Percentiles rank a stretch among this genome's conserved stretches.
These are phyloP conservation scores for Candida lessepsii DNA, from an alignment of 805 yeast genomes.

Conservation along the genomic window DNA sequence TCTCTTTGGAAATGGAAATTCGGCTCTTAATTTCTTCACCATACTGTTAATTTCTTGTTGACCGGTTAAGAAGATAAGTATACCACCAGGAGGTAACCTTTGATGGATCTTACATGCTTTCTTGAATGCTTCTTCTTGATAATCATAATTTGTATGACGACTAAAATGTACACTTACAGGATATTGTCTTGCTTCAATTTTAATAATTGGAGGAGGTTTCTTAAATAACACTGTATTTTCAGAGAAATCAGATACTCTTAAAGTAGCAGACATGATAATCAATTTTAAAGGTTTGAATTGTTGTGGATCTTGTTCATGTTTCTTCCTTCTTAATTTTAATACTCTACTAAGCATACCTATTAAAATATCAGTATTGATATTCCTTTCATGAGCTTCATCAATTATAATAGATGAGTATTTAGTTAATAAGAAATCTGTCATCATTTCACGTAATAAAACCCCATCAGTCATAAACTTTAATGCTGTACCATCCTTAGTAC, in stretches of 20 bases:
- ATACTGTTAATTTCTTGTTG: constrained; percentile 83
- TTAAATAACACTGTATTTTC: constrained; percentile 71
- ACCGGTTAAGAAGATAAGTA: constrained; percentile 88
- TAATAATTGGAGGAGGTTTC: constrained; percentile 79
- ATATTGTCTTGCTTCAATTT: constrained; percentile 89
- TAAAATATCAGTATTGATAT: constrained; percentile 90
- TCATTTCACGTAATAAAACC: constrained; percentile 88
- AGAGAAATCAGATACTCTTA: constrained; percentile 89
- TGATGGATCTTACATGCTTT: constrained; percentile 87
- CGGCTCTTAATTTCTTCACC: constrained; percentile 65
- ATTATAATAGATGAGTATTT: constrained; percentile 85
- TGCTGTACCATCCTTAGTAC: constrained; percentile 51
- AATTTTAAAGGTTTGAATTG: constrained; percentile 67
- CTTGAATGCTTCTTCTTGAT: constrained; percentile 79
- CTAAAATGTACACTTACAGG: constrained; percentile 93
- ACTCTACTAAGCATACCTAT: constrained; percentile 94
- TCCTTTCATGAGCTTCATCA: constrained; percentile 98
- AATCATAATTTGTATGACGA: constrained; percentile 71
- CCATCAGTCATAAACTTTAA: constrained; percentile 94
- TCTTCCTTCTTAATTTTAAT: constrained; percentile 62
- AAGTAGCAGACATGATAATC: constrained; percentile 95
- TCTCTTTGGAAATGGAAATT: constrained; percentile 56
- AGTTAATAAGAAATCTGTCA: constrained; percentile 75
- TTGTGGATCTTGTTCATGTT: constrained; percentile 45
- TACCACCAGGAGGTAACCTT: constrained; percentile 89